Percentiles rank a stretch among this genome's conserved stretches.
Evolutionary conservation across 176 grass and related monocot species (phyloP).

Genomic region (Elymus sibiricus): DNA sequence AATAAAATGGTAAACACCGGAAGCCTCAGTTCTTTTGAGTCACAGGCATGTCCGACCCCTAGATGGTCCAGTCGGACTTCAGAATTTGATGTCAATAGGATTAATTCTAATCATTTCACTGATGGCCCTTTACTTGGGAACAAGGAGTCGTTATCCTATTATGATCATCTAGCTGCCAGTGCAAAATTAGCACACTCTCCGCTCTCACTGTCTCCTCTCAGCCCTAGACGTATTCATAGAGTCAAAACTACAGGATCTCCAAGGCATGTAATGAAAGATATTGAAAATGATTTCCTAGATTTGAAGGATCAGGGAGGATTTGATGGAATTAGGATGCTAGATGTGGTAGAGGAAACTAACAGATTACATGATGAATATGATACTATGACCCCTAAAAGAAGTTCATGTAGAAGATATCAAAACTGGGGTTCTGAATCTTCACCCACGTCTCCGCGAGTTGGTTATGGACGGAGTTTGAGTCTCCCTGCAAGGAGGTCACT

Average conservation of each 20-base stretch:
- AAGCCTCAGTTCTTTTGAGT: constrained; percentile 45
- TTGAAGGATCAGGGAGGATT: constrained; percentile 38
- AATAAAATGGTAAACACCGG: constrained; percentile 61
- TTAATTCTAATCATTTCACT: constrained; percentile 58
- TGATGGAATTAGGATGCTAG: constrained; percentile 34
- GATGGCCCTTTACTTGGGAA: constrained; percentile 87
- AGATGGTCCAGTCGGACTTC: constrained; percentile 38
- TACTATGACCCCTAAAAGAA: constrained; percentile 45
- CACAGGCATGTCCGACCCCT: constrained; percentile 14
- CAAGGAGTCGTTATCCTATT: constrained; percentile 36
- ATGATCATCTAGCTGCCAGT: constrained; percentile 44
- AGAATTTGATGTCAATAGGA: constrained; percentile 32
- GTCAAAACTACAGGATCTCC: constrained; percentile 44
- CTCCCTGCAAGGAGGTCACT: constrained; percentile 74
- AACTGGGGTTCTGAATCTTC: constrained; percentile 36
- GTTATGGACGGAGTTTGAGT: constrained; percentile 41
- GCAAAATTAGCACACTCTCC: constrained; percentile 71
- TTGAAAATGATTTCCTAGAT: constrained; percentile 67
- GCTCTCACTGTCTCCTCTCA: constrained; percentile 75
- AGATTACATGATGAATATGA: constrained; percentile 65
- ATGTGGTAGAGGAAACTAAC: constrained; percentile 36
- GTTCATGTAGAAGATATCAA: constrained; percentile 30
- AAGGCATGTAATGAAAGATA: constrained; percentile 51
- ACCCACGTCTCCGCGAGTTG: constrained; percentile 38
- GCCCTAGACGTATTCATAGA: constrained; percentile 80